Percentiles rank a stretch among this genome's conserved stretches.
Evolutionary conservation across 2,329 filamentous ascomycete genomes (phyloP).

Genomic region (Penicillium sp.): DNA sequence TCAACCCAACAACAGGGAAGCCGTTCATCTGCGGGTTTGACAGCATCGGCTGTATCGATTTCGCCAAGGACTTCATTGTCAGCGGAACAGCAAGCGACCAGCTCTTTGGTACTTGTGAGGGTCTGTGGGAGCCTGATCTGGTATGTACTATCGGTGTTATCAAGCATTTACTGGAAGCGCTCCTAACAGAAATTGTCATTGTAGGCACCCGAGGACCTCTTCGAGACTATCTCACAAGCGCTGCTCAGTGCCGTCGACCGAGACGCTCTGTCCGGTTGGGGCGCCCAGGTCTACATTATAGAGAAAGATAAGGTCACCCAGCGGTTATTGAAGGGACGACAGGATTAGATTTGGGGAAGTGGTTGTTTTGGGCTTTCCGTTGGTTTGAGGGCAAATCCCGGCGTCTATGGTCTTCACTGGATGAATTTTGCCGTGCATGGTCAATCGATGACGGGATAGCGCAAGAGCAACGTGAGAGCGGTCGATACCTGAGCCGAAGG

Average conservation of each 20-base stretch:
- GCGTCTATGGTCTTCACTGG: constrained; percentile 31
- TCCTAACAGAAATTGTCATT: constrained; percentile 3
- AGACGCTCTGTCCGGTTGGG: constrained; percentile 96
- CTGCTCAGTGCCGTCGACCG: constrained; percentile 93
- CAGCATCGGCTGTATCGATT: constrained; percentile 98
- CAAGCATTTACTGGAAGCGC: background rate
- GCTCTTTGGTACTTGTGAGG: constrained; percentile 98
- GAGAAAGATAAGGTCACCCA: constrained; percentile 99
- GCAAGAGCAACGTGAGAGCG: constrained; percentile 16
- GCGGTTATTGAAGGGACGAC: constrained; percentile 94
- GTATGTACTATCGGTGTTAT: constrained; percentile 53
- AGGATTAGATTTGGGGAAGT: constrained; percentile 63
- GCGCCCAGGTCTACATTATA: constrained; percentile 98
- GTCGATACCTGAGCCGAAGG: constrained; percentile 13
- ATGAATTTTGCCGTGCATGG: constrained; percentile 23
- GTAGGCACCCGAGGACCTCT: constrained; percentile 86
- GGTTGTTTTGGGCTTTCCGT: constrained; percentile 28
- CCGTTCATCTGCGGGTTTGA: constrained; percentile 99
- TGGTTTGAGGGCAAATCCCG: constrained; percentile 26
- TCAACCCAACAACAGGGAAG: constrained; percentile 89
- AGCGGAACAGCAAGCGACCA: constrained; percentile 94
- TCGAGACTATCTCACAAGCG: constrained; percentile 96
- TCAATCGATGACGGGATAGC: constrained; percentile 18
- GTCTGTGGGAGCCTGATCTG: constrained; percentile 95
- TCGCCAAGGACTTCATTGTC: constrained; percentile 99